Base-by-base conservation (phyloP, 331 rosid genomes). In the Arachis monticola region DNA sequence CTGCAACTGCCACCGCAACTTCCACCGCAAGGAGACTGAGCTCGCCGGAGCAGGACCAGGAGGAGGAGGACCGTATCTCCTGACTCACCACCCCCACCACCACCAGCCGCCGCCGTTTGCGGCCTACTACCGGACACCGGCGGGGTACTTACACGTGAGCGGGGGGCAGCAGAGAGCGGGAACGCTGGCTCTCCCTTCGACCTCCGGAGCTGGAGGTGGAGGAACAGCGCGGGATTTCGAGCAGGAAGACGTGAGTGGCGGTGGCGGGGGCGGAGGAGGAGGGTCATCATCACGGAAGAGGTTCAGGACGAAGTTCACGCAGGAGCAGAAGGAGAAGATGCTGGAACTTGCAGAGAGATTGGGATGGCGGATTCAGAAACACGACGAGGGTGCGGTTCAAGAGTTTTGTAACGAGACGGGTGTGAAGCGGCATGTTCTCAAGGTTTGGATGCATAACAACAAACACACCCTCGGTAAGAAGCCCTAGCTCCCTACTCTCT, bases 401-500 rank as follows among this genome's bases (percentile, higher is more conserved):
- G 87, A 86, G n/a, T 93, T 93, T 76, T 93, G 98, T 35, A 72
- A 88, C 67, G 97, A 91, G 8, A 88, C 90, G 1, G 98, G 98
- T 0, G 90, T 93, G 0, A 85, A 85, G 80, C 97, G 93, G 58
- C 91, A 90, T 10, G 98, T 93, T 60, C 94, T 93, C 59, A 93
- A 93, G 90, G 98, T 93, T 66, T 93, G 98, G 98, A 93, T 93
- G 98, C 98, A 93, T 80, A 93, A 93, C 89, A 93, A 93, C 97
- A 93, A 93, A 80, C 96, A 89, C 90, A 93, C 98, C 32, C 90
- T 91, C 17, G 94, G 98, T 83, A 93, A 93, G 90, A 90, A 91
- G 85, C 94, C 96, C 96, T 92, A 88, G 85, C 6, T 27, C 30
- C 30, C 30, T 27, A 27, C 30, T 27, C 30, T 27, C 30, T 27